These are phyloP conservation scores for Aspergillus aculeatinus DNA, from an alignment of 2,329 filamentous ascomycete species.

Conservation along the genomic window DNA sequence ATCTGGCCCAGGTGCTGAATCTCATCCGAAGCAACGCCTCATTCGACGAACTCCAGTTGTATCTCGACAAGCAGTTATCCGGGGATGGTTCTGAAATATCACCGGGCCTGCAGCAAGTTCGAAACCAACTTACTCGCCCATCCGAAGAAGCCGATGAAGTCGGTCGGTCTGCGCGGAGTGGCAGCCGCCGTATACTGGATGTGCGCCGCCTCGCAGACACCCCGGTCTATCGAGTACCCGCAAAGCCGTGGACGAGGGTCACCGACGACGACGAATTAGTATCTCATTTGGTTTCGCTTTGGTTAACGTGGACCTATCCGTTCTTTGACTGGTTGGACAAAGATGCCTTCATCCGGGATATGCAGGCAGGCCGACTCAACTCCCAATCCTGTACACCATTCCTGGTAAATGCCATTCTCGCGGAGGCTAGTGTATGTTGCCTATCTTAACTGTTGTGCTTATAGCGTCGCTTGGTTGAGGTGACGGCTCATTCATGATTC, in stretches of 20 bases:
- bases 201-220: conserved; percentile 28
- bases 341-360: conserved; percentile 30
- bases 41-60: conserved; percentile 22
- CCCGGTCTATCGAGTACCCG: conserved; percentile 27
- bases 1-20: conserved; percentile 23
- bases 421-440: conserved; percentile 33
- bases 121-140: conserved; percentile 11
- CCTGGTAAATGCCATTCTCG: conserved; percentile 36
- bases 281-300: conserved; percentile 35
- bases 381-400: conserved; percentile 34
- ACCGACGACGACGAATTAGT: conserved; percentile 34
- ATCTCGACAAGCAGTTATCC: conserved; percentile 20
- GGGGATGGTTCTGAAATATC: conserved; percentile 13
- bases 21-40: conserved; percentile 28
- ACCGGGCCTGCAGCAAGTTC: conserved; percentile 19
- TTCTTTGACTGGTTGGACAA: conserved; percentile 32
- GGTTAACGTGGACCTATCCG: conserved; percentile 34
- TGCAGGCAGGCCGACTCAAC: conserved; percentile 26
- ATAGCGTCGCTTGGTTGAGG: not conserved
- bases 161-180: not conserved
- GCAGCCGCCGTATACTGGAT: conserved; percentile 20
- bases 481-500: not conserved
- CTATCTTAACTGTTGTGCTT: not conserved
- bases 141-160: conserved; percentile 11
- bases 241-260: conserved; percentile 35